phyloP scores from a whole-genome alignment of 2,329 filamentous ascomycete species.

The Cladobotryum mycophilum region DNA sequence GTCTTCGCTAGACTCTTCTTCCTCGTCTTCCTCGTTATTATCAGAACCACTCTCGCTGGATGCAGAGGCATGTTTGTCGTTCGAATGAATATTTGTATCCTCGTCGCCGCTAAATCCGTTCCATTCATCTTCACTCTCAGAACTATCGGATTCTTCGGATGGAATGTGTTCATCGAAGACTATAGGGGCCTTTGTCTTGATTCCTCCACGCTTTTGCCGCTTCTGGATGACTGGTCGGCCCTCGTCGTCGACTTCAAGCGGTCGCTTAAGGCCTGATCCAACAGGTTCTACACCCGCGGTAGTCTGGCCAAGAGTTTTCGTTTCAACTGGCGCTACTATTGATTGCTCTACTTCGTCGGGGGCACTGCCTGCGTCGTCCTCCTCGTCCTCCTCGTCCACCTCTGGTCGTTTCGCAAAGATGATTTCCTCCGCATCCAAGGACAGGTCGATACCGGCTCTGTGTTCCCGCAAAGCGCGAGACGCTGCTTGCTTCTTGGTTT shows the following conservation, averaged over 20 bases:
- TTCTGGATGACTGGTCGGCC: conserved; percentile 79
- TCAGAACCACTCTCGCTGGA: conserved; percentile 19
- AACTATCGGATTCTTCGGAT: conserved; percentile 26
- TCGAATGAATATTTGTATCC: conserved; percentile 22
- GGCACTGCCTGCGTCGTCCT: conserved; percentile 22
- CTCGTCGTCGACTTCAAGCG: conserved; percentile 71
- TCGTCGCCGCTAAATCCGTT: conserved; percentile 53
- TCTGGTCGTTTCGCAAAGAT: conserved; percentile 40
- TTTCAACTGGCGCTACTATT: background rate
- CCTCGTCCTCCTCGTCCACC: conserved; percentile 25
- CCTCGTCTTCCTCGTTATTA: conserved; percentile 31
- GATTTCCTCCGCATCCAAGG: conserved; percentile 46
- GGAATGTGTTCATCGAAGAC: conserved; percentile 33
- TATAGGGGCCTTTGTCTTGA: conserved; percentile 49
- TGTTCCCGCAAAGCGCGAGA: conserved; percentile 58
- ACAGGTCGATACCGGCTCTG: conserved; percentile 54
- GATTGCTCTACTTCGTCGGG: conserved; percentile 13
- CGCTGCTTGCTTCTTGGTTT: conserved; percentile 65
- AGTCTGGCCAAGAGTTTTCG: conserved; percentile 6
- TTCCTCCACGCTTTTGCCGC: conserved; percentile 63
- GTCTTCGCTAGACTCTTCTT: conserved; percentile 20
- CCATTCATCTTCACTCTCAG: conserved; percentile 41
- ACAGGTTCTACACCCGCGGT: conserved; percentile 20
- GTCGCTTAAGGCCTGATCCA: conserved; percentile 81
- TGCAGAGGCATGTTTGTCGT: conserved; percentile 17